Evolutionary conservation across 1,139 yeast genomes (phyloP), one percentile per base, ranked within the genome.

Genomic region (Taiozyma sp.): DNA sequence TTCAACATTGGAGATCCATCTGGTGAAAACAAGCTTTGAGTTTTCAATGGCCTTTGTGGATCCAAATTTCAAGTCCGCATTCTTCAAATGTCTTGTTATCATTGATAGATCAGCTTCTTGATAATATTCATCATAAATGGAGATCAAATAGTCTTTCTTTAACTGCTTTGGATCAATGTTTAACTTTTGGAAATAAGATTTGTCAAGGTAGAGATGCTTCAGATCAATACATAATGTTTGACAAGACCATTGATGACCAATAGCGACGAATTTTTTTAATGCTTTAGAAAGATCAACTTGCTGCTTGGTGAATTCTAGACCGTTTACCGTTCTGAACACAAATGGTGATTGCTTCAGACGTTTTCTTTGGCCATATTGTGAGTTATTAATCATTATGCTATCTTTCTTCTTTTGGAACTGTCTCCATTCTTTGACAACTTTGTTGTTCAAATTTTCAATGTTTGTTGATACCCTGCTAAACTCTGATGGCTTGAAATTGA

Each of bases 101-200:
- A 59, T 52, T 3, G 51, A 48, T 3, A 47, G 27, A 3, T 40
- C 44, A 13, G 45, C 24, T 27, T 53, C 57, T 41, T 57, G 59
- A 48, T 60, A 62, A 23, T 61, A 61, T 43, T 60, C 63, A 48
- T 62, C 65, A 47, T 62, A 62, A 19, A 62, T 48, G 4, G 65
- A 59, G 9, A 62, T 39, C 8, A 61, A 43, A n/a, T 51, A 57
- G 4, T 48, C 30, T 3, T 44, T 40, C 19, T 24, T 23, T 23
- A 30, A 13, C 6, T 44, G 43, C 9, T 32, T n/a, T 19, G 22
- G 23, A 10, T 41, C 24, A 12, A 29, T 29, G 24, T 44, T 47
- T 8, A 50, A 34, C 1, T 13, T 13, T 7, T 45, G 23, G 10
- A 45, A 30, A 42, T 59, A 51, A 3, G 48, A 16, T 19, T 49